Base-by-base conservation (phyloP, 306 rosid species). In the Erythrophleum fordii region DNA sequence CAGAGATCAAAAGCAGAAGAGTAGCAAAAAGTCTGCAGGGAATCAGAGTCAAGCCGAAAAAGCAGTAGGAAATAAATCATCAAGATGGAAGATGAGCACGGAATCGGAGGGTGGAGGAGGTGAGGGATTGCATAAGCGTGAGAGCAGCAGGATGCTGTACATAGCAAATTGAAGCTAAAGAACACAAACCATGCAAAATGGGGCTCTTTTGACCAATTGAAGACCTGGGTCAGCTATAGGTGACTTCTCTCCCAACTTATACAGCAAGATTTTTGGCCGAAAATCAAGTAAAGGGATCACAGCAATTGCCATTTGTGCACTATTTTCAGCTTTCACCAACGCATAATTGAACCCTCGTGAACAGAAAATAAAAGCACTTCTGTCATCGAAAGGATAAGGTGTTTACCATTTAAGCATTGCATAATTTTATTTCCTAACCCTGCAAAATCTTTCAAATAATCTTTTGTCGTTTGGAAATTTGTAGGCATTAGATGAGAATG, bases 1-100 rank as follows among this genome's bases (percentile, higher is more conserved):
- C n/a, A n/a, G n/a, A n/a, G n/a, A n/a, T n/a, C n/a, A n/a, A n/a
- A n/a, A n/a, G n/a, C n/a, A 65, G 51, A 52, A 52, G 59, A 58
- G 84, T 80, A 79, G 82, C 52, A 74, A 20, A 34, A 87, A 86
- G 55, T 12, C 35, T 0, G 23, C 78, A 26, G 58, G 0, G 11
- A 71, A 29, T n/a, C n/a, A 55, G 67, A 0, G 14, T 35, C 56
- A 18, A 67, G 69, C 77, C 67, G 61, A 0, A 84, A 80, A 75
- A 56, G 31, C 11, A 76, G 80, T 13, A 31, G 34, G 4, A 31
- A 31, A 31, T 31, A n/a, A 1, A 31, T 31, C 34, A 31, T 31
- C 34, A n/a, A n/a, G n/a, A n/a, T n/a, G n/a, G 44, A 61, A 72
- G 34, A 51, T 11, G 3, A 78, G 80, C 82, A 58, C 0, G 29